Evolutionary conservation across 768 basidiomycete species (phyloP).

Genomic region (Amanita subjunquillea): DNA sequence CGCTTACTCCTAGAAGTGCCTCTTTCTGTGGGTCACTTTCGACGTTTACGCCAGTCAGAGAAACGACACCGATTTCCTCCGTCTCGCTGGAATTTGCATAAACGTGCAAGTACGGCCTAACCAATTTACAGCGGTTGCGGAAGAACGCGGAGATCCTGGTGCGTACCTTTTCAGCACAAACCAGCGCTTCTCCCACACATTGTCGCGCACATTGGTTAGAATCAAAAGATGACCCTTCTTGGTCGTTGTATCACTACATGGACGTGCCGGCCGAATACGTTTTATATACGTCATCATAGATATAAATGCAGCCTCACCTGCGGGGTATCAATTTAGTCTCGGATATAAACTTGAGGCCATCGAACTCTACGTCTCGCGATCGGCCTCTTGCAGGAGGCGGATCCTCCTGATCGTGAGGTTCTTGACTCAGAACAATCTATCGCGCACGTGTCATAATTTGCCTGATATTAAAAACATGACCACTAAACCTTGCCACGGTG

Average conservation of each 20-base stretch:
- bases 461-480: constrained; percentile 10
- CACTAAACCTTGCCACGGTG: constrained; percentile 58
- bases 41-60: constrained; percentile 75
- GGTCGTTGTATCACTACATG: constrained; percentile 60
- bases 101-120: constrained; percentile 82
- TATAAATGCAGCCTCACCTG: constrained; percentile 35
- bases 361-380: constrained; percentile 17
- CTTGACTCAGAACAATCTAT: constrained; percentile 74
- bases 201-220: constrained; percentile 69
- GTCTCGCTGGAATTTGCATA: constrained; percentile 79
- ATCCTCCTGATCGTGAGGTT: constrained; percentile 49
- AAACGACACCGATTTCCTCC: constrained; percentile 77
- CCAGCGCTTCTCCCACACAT: constrained; percentile 78
- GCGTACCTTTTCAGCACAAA: constrained; percentile 77
- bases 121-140: not conserved
- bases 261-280: not conserved
- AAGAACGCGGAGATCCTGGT: not conserved
- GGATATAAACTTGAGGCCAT: constrained; percentile 59
- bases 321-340: constrained; percentile 64
- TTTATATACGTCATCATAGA: constrained; percentile 1
- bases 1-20: constrained; percentile 70
- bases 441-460: constrained; percentile 3
- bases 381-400: constrained; percentile 19
- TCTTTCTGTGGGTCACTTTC: constrained; percentile 85
- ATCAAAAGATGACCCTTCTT: constrained; percentile 81